Evolutionary conservation across 106 monocot species (phyloP), one percentile per base, ranked within the genome.

Genomic region (Vanilla planifolia): DNA sequence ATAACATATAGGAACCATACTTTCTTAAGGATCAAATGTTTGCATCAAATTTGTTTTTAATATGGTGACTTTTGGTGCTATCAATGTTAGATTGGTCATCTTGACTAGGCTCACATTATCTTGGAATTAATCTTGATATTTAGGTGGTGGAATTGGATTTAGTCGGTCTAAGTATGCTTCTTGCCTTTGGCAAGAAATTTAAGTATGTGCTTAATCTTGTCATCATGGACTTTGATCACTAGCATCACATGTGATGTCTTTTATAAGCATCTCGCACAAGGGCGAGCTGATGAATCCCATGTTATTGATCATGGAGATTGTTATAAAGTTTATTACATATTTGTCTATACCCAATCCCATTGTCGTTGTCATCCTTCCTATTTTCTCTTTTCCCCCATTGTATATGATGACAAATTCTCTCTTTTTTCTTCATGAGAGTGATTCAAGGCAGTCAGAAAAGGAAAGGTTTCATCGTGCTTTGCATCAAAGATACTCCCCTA

Each of bases 241-340:
- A 81, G 45, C 8, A 81, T 65, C 16, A 72, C 61, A 68, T 81
- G 81, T n/a, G 63, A 65, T 2, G 81, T 81, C 64, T 81, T 68
- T 17, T 68, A 81, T 72, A 16, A 81, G 76, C 76, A 76, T 71
- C 81, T 81, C 81, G 47, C 81, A 81, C 47, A 81, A 69, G 51
- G 76, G 81, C 7, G 81, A 81, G 10, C 81, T 76, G 68, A 81
- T 81, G 81, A 81, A 81, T 14, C 81, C 81, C 14, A 75, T 76
- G 30, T 71, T 76, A 7, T 76, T 72, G 43, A 81, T 81, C 81
- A 59, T 59, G 58, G 33, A 59, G 30, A 59, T 59, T 3, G 58
- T 59, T 33, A 59, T 59, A 15, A 15, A 51, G 43, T 37, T 22
- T 32, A 81, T 76, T 20, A 76, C 76, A 6, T 56, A 65, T 35